phyloP scores from a whole-genome alignment of 352 stramenopile genomes.

The Globisporangium iwayamae region DNA sequence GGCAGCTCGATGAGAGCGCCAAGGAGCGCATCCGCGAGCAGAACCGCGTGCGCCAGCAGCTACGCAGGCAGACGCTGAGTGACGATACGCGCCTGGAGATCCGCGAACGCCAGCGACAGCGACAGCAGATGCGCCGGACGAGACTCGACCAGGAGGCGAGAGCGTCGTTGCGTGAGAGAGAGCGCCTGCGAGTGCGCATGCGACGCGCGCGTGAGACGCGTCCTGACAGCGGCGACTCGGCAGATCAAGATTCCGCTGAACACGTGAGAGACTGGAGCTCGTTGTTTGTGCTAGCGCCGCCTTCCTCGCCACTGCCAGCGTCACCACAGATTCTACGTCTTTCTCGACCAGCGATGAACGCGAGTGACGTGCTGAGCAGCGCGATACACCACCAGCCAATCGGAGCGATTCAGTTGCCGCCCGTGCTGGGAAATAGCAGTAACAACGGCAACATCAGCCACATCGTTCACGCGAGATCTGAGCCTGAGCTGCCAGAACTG shows the following conservation, averaged over 20 bases:
- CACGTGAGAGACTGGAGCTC: not conserved
- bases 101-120: conserved; percentile 38
- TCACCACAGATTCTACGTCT: not conserved
- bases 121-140: conserved; percentile 39
- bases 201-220: conserved; percentile 23
- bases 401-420: conserved; percentile 12
- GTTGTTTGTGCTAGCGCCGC: not conserved
- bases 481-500: conserved; percentile 21
- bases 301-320: not conserved
- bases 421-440: not conserved
- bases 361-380: conserved; percentile 14
- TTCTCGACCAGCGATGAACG: conserved; percentile 10
- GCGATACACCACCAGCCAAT: not conserved
- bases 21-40: conserved; percentile 42
- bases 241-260: not conserved
- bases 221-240: conserved; percentile 4
- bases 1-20: conserved; percentile 35
- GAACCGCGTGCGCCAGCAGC: conserved; percentile 58
- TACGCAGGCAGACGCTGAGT: conserved; percentile 42
- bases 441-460: conserved; percentile 19
- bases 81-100: conserved; percentile 30
- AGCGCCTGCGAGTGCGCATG: conserved; percentile 41
- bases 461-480: not conserved
- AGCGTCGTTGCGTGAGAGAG: conserved; percentile 38
- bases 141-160: conserved; percentile 37